Conservation (phyloP, 2,329 filamentous ascomycete genomes). For the Fusarium marasasianum region DNA sequence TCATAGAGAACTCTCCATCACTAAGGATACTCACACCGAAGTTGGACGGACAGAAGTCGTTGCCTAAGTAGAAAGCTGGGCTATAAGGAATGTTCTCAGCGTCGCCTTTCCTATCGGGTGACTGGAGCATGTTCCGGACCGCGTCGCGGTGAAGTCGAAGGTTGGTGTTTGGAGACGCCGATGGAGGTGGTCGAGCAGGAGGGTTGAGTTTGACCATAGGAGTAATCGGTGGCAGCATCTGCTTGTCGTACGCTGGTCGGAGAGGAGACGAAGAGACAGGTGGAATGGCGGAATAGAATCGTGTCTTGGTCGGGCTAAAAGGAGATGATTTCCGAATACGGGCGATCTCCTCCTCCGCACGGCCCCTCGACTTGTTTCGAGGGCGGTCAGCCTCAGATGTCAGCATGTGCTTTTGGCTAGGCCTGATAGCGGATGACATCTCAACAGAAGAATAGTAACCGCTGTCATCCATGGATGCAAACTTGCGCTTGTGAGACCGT, state of each 20-base stretch:
- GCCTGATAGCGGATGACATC: constrained; percentile 80
- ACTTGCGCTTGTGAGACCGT: constrained; percentile 78
- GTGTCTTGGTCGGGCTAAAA: constrained; percentile 83
- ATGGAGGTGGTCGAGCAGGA: constrained; percentile 66
- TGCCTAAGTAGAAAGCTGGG: constrained; percentile 72
- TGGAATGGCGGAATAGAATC: constrained; percentile 61
- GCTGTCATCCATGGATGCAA: constrained; percentile 85
- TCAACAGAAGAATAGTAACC: constrained; percentile 97
- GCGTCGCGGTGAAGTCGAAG: constrained; percentile 86
- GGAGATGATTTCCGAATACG: constrained; percentile 92
- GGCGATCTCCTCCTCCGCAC: constrained; percentile 95
- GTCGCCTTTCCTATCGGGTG: constrained; percentile 64
- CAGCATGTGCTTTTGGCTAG: constrained; percentile 72
- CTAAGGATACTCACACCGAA: constrained; percentile 57
- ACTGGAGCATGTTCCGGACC: constrained; percentile 83
- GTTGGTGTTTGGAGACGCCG: constrained; percentile 92
- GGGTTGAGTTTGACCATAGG: constrained; percentile 84
- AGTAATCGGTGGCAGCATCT: constrained; percentile 80
- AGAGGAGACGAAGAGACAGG: constrained; percentile 75
- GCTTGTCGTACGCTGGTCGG: constrained; percentile 63
- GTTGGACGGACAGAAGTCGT: constrained; percentile 59
- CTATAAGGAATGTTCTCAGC: constrained; percentile 68
- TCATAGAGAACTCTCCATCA: constrained; percentile 70
- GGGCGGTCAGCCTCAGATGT: constrained; percentile 85
- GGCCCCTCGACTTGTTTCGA: constrained; percentile 79